Evolutionary conservation across 345 rosid genomes (phyloP).

Genomic region (Nephelium lappaceum): DNA sequence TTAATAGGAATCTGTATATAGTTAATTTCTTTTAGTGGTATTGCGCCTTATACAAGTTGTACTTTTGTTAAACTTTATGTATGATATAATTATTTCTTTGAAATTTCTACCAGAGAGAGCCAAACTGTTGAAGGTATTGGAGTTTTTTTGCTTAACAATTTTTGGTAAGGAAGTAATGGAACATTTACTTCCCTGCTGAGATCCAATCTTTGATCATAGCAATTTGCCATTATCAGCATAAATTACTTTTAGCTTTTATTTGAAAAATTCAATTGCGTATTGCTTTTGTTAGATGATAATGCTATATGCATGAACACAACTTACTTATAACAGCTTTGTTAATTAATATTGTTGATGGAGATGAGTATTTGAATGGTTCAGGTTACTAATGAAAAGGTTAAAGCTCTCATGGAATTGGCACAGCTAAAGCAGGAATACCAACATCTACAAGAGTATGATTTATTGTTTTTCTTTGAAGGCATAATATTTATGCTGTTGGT

Average conservation of each 20-base stretch:
- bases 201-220: neutral
- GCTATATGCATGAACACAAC: neutral
- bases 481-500: neutral
- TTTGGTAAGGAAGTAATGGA: neutral
- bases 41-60: neutral
- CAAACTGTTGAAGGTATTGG: neutral
- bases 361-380: slow-evolving; percentile 26
- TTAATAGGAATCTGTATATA: too few relatives aligned
- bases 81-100: neutral
- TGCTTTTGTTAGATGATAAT: slow-evolving; percentile 17
- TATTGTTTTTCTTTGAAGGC: neutral
- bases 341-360: slow-evolving; percentile 13
- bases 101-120: neutral
- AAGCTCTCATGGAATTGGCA: slow-evolving; percentile 89
- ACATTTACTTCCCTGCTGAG: neutral
- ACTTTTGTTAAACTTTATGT: neutral
- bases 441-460: slow-evolving; percentile 64
- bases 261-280: neutral
- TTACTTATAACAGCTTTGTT: slow-evolving; percentile 1
- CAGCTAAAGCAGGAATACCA: slow-evolving; percentile 75
- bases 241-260: neutral
- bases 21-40: too few relatives aligned
- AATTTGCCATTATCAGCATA: neutral
- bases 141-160: neutral
- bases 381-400: slow-evolving; percentile 98